Conservation (phyloP, 1,284 basidiomycete genomes). For the Moesziomyces antarcticus region DNA sequence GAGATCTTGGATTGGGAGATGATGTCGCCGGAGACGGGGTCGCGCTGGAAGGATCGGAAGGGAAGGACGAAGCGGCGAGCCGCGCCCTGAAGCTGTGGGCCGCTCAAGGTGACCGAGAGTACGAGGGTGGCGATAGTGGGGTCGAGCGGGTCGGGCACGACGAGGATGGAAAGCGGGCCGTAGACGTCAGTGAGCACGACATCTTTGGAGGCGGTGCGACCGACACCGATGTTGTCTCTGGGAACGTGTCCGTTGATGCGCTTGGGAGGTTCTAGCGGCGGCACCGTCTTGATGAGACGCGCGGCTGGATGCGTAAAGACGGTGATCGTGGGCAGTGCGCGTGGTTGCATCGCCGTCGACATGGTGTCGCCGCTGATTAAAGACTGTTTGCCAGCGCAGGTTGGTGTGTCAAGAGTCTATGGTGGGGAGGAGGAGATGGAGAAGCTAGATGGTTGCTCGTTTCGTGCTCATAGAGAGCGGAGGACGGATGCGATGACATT, state of each 20-base stretch:
- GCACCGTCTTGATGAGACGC: slow-evolving; percentile 47
- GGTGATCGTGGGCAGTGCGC: slow-evolving; percentile 31
- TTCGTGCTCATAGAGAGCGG: too few relatives aligned
- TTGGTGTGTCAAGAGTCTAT: too few relatives aligned
- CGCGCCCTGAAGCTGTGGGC: slow-evolving; percentile 17
- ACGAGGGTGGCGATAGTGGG: slow-evolving; percentile 48
- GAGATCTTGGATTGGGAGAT: slow-evolving; percentile 19
- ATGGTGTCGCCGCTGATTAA: not conserved
- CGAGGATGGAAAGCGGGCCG: slow-evolving; percentile 38
- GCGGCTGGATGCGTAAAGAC: slow-evolving; percentile 46
- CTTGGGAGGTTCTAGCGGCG: slow-evolving; percentile 20
- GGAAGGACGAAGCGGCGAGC: slow-evolving; percentile 43
- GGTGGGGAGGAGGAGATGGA: too few relatives aligned
- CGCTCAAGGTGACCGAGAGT: slow-evolving; percentile 32
- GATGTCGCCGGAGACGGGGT: slow-evolving; percentile 16
- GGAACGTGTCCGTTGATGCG: slow-evolving; percentile 40
- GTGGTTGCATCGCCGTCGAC: slow-evolving; percentile 1
- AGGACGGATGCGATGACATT: too few relatives aligned
- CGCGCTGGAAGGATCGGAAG: slow-evolving; percentile 44
- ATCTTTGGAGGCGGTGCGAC: slow-evolving; percentile 16
- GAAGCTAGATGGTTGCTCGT: too few relatives aligned
- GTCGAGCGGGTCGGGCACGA: slow-evolving; percentile 38
- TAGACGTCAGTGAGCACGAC: slow-evolving; percentile 37
- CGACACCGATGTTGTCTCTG: slow-evolving; percentile 30
- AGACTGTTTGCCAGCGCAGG: too few relatives aligned